phyloP scores from a whole-genome alignment of 306 rosid genomes.

The Notholithocarpus densiflorus region DNA sequence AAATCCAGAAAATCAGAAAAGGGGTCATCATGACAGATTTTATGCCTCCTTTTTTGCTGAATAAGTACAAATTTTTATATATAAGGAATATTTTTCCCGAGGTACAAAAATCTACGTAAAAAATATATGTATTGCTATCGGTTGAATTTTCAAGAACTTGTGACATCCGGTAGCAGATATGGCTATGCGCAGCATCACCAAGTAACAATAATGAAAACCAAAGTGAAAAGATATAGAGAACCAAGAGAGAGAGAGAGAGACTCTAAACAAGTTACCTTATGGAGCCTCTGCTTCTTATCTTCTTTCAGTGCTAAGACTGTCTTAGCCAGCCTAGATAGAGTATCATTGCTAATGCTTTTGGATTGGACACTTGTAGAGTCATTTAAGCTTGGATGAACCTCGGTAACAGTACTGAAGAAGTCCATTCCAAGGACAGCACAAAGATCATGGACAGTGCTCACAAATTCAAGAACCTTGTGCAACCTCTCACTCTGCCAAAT shows the following conservation, averaged over 20 bases:
- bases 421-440: constrained; percentile 98
- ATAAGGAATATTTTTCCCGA: background rate
- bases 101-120: background rate
- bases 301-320: constrained; percentile 67
- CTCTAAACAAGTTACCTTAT: constrained; percentile 42
- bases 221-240: constrained; percentile 7
- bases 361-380: constrained; percentile 89
- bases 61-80: background rate
- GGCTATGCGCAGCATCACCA: background rate
- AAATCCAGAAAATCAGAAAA: background rate
- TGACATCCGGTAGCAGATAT: background rate
- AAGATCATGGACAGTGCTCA: constrained; percentile 86
- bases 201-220: background rate
- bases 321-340: constrained; percentile 82
- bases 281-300: constrained; percentile 79
- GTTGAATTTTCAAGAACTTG: background rate
- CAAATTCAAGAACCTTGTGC: constrained; percentile 87
- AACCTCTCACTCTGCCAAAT: constrained; percentile 76
- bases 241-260: background rate
- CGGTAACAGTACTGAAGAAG: constrained; percentile 89
- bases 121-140: background rate
- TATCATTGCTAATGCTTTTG: constrained; percentile 93
- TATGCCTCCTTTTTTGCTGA: background rate
- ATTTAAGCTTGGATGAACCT: constrained; percentile 95
- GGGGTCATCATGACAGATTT: background rate